Evolutionary conservation across 139 green algal genomes (phyloP), one percentile per base, ranked within the genome.

Genomic region (Closterium sp.): DNA sequence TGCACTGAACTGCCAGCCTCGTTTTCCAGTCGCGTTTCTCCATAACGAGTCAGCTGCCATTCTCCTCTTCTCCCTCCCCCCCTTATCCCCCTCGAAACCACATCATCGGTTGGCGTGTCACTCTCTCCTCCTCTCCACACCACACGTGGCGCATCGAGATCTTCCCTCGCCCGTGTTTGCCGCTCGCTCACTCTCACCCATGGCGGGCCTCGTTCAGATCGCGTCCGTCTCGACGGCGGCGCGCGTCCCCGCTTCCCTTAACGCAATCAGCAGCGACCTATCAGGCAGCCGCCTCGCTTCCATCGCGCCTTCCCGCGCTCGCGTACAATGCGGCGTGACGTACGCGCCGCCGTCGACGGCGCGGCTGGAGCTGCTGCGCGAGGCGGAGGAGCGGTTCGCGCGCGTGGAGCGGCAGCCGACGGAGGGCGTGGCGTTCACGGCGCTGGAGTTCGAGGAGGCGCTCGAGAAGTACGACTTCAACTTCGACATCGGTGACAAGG

Each of bases 391-490:
- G 87, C n/a, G 87, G 34, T 90, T 34, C 3, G 19, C 23, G 34
- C 19, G 34, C 23, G 87, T 35, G 19, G 34, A 90, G 34, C 21
- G n/a, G 34, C 21, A 83, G 21, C 87, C 87, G 28, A 32, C 32
- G 34, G 85, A 86, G 55, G 90, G 90, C 43, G 90, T 90, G 19
- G 23, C 30, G 28, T 93, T 93, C 64, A 87, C 35, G 25, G 86
- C 91, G 84, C 25, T 81, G 5, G 90, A 93, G 33, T 93, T 93
- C 34, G 55, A 87, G 38, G 90, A 55, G 25, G 84, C 84, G 6
- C 85, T 93, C 19, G 85, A 30, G 66, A 90, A 90, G 23, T 93
- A 85, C 36, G 90, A 93, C 64, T 91, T 93, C 85, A 93, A 69
- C 30, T 93, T 93, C 90, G 85, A 91, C 23, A 25, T 90, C n/a